These are phyloP conservation scores for Metschnikowia lachancei DNA, from an alignment of 805 yeast species.

Conservation along the genomic window DNA sequence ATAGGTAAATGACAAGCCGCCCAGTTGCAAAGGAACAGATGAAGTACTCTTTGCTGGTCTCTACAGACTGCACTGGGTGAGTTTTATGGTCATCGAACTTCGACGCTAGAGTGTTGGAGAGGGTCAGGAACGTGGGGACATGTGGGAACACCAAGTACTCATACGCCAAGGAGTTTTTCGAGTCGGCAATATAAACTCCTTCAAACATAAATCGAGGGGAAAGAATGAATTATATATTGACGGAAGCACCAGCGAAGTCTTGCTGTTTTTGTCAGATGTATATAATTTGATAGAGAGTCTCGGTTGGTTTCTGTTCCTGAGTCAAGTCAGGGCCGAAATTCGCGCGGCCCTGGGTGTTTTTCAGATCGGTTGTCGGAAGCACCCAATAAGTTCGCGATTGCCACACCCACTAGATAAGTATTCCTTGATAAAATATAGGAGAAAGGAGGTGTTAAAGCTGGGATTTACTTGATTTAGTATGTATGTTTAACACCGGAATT, in stretches of 20 bases:
- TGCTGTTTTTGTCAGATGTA: too few relatives aligned
- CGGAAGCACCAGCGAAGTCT: neutral
- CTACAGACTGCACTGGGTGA: slow-evolving; percentile 24
- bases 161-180: slow-evolving; percentile 32
- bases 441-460: too few relatives aligned
- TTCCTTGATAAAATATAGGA: too few relatives aligned
- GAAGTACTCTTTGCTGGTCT: slow-evolving; percentile 30
- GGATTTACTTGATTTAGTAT: too few relatives aligned
- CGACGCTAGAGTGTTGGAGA: slow-evolving; percentile 20
- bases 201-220: slow-evolving; percentile 31
- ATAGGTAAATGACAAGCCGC: slow-evolving; percentile 28
- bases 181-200: slow-evolving; percentile 43
- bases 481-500: too few relatives aligned
- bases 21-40: slow-evolving; percentile 25
- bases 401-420: too few relatives aligned
- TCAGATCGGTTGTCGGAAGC: too few relatives aligned
- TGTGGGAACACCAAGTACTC: slow-evolving; percentile 34
- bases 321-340: too few relatives aligned
- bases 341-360: too few relatives aligned
- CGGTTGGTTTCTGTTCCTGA: too few relatives aligned
- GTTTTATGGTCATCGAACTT: slow-evolving; percentile 9
- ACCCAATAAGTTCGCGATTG: too few relatives aligned
- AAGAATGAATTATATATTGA: neutral
- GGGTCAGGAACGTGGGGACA: slow-evolving; percentile 33
- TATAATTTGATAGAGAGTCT: too few relatives aligned